Conservation (phyloP, 2,329 filamentous ascomycete species). For the Scedosporium boydii region DNA sequence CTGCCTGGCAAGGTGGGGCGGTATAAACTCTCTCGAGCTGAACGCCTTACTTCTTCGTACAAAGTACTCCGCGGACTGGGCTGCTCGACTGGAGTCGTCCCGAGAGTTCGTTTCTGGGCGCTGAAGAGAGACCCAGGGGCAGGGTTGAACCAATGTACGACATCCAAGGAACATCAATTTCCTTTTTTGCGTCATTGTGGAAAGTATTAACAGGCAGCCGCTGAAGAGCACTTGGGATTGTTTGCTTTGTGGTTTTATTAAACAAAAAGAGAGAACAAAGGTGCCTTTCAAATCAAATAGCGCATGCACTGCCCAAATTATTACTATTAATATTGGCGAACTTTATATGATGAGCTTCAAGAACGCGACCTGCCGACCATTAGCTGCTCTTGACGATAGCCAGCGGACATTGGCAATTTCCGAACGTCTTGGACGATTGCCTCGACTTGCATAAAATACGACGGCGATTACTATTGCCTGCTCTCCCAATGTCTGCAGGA, state of each 20-base stretch:
- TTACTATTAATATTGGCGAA: not conserved
- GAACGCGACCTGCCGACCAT: not conserved
- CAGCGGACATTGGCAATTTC: not conserved
- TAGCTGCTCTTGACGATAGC: not conserved
- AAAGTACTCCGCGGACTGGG: not conserved
- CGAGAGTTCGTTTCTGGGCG: not conserved
- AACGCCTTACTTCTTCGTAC: not conserved
- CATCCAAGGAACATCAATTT: not conserved
- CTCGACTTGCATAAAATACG: not conserved
- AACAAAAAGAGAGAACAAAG: not conserved
- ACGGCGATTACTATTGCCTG: not conserved
- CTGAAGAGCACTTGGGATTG: not conserved
- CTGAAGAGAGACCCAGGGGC: not conserved
- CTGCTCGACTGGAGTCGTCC: not conserved
- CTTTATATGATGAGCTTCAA: not conserved
- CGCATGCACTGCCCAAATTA: not conserved
- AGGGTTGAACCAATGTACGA: not conserved
- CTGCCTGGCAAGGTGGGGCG: too few species aligned
- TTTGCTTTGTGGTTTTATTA: not conserved
- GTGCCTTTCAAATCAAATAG: not conserved
- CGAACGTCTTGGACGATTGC: not conserved
- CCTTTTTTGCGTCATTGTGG: not conserved
- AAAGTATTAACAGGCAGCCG: not conserved
- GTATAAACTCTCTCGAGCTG: not conserved
- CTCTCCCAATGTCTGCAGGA: not conserved